These are phyloP conservation scores for Nitzschia palea DNA, from an alignment of 108 stramenopile species.

Conservation along the genomic window DNA sequence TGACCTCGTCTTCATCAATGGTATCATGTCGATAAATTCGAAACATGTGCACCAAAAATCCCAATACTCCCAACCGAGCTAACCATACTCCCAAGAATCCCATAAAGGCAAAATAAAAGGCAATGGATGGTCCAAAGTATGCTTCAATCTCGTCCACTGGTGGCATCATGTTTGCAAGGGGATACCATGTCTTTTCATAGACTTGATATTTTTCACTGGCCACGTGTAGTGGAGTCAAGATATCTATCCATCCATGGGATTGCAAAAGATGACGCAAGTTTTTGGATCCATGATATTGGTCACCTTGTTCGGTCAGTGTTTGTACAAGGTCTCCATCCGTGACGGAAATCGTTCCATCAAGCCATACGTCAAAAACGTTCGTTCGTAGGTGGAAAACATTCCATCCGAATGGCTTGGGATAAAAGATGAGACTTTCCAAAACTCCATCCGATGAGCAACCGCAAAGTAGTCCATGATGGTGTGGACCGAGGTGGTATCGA, in stretches of 20 bases:
- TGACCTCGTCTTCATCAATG: constrained; percentile 52
- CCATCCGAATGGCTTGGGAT: constrained; percentile 30
- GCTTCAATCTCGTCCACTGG: constrained; percentile 52
- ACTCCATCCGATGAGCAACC: constrained; percentile 30
- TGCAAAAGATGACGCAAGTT: constrained; percentile 31
- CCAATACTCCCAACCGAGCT: constrained; percentile 43
- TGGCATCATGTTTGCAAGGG: constrained; percentile 34
- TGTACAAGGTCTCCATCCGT: neutral
- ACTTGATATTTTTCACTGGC: constrained; percentile 31
- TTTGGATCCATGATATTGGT: neutral
- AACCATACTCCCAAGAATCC: constrained; percentile 52
- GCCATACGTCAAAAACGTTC: constrained; percentile 35
- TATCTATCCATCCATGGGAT: constrained; percentile 45
- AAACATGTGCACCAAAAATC: constrained; percentile 35
- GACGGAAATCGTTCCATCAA: constrained; percentile 34
- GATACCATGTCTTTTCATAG: constrained; percentile 31
- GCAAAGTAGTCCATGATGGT: constrained; percentile 56
- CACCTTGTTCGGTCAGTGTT: neutral
- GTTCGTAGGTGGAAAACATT: constrained; percentile 48
- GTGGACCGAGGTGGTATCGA: constrained; percentile 4
- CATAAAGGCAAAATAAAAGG: constrained; percentile 81
- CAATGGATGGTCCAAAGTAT: constrained; percentile 68
- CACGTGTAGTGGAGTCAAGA: constrained; percentile 47
- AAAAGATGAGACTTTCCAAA: constrained; percentile 14
- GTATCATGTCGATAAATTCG: constrained; percentile 53